phyloP scores from a whole-genome alignment of 345 rosid species.

The Melaleuca quinquenervia region DNA sequence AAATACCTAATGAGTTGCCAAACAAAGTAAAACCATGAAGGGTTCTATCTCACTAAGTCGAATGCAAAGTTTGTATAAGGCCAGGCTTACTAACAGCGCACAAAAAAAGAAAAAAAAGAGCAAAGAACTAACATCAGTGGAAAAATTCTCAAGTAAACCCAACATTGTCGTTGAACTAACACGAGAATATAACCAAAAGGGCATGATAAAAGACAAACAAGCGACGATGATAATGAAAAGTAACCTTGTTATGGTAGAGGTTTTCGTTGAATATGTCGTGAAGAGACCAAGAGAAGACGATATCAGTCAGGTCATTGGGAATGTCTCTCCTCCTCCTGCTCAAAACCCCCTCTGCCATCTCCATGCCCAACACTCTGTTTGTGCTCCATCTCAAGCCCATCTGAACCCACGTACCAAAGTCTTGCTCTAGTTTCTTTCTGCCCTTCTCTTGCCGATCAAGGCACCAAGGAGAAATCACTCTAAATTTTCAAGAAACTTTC shows the following conservation, averaged over 20 bases:
- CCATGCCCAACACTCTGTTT: not conserved
- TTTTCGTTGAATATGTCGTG: conserved; percentile 15
- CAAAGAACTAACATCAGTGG: not conserved
- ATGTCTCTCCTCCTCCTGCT: not conserved
- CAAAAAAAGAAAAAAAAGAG: not conserved
- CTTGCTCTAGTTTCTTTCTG: not conserved
- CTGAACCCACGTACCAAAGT: not conserved
- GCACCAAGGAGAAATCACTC: not conserved
- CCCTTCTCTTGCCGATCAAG: not conserved
- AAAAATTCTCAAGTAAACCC: not conserved
- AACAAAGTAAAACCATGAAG: not conserved
- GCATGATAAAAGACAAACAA: not conserved
- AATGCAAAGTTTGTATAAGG: not conserved
- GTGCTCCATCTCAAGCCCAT: not conserved
- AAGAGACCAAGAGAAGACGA: conserved; percentile 25
- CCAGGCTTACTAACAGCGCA: not conserved
- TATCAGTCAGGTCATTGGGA: not conserved
- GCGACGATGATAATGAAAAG: too few relatives aligned
- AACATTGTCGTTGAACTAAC: not conserved
- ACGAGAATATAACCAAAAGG: not conserved
- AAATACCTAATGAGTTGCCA: not conserved
- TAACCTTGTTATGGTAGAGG: conserved; percentile 21
- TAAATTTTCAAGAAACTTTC: not conserved
- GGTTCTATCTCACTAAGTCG: not conserved
- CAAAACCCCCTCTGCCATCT: not conserved